phyloP scores from a whole-genome alignment of 148 eudicot species.

The Rhododendron kiyosumense region DNA sequence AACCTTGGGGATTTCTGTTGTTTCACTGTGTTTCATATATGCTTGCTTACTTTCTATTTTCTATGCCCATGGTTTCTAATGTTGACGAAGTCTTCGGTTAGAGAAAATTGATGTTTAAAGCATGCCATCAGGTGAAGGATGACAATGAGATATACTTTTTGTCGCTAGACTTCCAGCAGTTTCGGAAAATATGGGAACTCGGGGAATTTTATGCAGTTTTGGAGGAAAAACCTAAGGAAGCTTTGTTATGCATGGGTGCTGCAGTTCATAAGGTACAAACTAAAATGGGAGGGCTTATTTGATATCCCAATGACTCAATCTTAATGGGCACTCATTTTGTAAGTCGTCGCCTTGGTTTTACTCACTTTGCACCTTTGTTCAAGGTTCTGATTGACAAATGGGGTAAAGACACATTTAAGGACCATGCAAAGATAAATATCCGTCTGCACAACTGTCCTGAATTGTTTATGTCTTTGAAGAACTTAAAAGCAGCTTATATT shows the following conservation, averaged over 20 bases:
- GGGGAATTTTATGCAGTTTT: conserved; percentile 43
- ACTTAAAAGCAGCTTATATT: conserved; percentile 98
- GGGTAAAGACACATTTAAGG: conserved; percentile 33
- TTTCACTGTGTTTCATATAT: not conserved
- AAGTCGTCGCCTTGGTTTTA: not conserved
- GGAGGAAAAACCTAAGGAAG: conserved; percentile 74
- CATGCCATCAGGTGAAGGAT: conserved; percentile 57
- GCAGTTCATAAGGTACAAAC: conserved; percentile 77
- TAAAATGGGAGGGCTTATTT: not conserved
- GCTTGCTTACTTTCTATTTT: not conserved
- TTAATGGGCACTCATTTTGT: not conserved
- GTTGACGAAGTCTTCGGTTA: not conserved
- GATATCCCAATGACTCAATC: not conserved
- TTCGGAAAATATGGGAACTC: conserved; percentile 49
- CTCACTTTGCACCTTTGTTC: conserved; percentile 6
- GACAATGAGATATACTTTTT: conserved; percentile 47
- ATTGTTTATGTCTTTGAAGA: conserved; percentile 78
- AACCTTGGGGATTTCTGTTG: not conserved
- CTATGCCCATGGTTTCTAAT: not conserved
- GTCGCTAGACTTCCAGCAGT: conserved; percentile 68
- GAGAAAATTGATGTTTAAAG: conserved; percentile 1
- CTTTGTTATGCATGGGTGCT: conserved; percentile 86
- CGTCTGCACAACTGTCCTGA: conserved; percentile 78
- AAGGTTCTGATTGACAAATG: conserved; percentile 46
- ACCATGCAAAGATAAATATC: conserved; percentile 54